phyloP scores from a whole-genome alignment of 2,329 filamentous ascomycete species.

The Hymenoscyphus occultus region DNA sequence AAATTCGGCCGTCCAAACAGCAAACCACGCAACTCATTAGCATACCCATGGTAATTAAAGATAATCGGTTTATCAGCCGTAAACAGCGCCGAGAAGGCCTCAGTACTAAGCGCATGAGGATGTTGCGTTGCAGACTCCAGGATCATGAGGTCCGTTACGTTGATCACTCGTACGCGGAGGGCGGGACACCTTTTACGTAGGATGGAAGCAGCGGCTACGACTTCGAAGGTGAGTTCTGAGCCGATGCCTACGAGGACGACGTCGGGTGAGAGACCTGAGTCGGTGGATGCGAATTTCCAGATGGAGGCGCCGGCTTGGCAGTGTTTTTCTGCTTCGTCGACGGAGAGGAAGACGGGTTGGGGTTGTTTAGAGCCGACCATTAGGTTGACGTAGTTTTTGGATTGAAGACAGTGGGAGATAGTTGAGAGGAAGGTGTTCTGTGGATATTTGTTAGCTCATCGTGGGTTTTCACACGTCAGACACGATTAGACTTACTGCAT shows the following conservation, averaged over 20 bases:
- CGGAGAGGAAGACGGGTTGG: slow-evolving; percentile 56
- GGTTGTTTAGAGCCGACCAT: slow-evolving; percentile 68
- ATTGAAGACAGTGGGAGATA: slow-evolving; percentile 57
- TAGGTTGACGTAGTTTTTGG: slow-evolving; percentile 63
- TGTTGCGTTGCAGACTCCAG: slow-evolving; percentile 53
- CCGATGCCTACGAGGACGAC: slow-evolving; percentile 64
- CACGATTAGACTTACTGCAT: slow-evolving; percentile 42
- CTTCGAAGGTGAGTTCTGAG: slow-evolving; percentile 63
- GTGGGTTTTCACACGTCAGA: too few species aligned
- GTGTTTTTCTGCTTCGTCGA: slow-evolving; percentile 58
- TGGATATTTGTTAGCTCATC: neutral
- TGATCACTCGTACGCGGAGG: slow-evolving; percentile 58
- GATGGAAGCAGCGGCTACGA: slow-evolving; percentile 57
- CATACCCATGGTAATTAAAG: slow-evolving; percentile 68
- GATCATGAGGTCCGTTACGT: slow-evolving; percentile 66
- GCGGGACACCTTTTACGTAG: slow-evolving; percentile 48
- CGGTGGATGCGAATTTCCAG: slow-evolving; percentile 60
- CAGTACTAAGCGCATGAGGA: slow-evolving; percentile 53
- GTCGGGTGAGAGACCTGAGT: slow-evolving; percentile 54
- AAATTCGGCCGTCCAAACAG: slow-evolving; percentile 55
- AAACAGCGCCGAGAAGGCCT: slow-evolving; percentile 55
- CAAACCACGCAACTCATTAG: slow-evolving; percentile 57
- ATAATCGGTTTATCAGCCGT: slow-evolving; percentile 53
- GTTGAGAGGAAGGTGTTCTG: slow-evolving; percentile 64
- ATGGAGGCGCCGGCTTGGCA: slow-evolving; percentile 57